Percentiles rank a stretch among this genome's conserved stretches.
Evolutionary conservation across 768 basidiomycete genomes (phyloP).

Genomic region (Rhodotorula diobovata): DNA sequence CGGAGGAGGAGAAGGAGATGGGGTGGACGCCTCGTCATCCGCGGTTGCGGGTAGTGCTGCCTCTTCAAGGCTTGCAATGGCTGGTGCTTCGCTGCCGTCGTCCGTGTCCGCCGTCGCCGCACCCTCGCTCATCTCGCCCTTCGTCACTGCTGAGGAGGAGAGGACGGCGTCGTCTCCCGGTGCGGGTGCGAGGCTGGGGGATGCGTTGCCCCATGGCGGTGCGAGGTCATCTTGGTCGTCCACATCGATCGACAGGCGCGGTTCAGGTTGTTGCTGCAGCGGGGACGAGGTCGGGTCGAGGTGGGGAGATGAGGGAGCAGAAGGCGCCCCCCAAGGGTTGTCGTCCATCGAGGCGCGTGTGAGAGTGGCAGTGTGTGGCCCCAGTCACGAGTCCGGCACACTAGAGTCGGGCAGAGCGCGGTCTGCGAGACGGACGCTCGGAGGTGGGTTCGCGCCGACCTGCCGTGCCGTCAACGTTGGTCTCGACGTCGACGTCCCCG

Average conservation of each 20-base stretch:
- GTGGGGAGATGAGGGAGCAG: conserved; percentile 5
- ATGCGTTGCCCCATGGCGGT: neutral
- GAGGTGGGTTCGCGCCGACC: too few species aligned
- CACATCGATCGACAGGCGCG: neutral
- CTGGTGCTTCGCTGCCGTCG: neutral
- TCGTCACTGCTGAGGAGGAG: neutral
- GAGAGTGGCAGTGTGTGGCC: neutral
- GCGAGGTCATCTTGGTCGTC: neutral
- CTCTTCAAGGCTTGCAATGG: neutral
- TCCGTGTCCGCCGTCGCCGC: neutral
- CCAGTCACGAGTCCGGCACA: too few species aligned
- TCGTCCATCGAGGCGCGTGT: conserved; percentile 10
- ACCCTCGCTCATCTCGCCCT: neutral
- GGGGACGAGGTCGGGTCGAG: too few species aligned
- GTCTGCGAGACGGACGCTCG: too few species aligned
- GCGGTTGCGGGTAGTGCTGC: too few species aligned
- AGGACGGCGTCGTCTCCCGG: too few species aligned
- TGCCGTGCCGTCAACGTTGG: too few species aligned
- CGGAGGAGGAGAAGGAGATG: neutral
- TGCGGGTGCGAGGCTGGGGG: too few species aligned
- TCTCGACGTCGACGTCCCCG: too few species aligned
- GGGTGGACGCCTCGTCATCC: neutral
- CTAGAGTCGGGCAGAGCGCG: too few species aligned
- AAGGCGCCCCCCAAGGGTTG: conserved; percentile 29
- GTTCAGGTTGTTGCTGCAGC: neutral